Evolutionary conservation across 1,284 basidiomycete species (phyloP), one percentile per base, ranked within the genome.

Genomic region (Mycena sp.): DNA sequence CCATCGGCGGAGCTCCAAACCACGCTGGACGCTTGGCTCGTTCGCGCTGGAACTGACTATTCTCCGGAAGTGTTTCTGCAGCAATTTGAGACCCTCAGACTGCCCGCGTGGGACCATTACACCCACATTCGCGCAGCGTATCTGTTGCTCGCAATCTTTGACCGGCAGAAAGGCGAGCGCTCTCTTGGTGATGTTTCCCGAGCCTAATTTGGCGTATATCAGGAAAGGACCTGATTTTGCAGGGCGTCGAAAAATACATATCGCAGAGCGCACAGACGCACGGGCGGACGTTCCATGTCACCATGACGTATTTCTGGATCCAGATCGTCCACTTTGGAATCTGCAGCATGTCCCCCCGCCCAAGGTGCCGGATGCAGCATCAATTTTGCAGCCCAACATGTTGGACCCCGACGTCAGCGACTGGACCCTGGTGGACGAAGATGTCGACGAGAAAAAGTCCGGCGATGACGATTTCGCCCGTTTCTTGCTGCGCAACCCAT

Each of bases 241-340:
- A 76, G 32, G 78, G 79, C 2, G 70, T 81, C 3, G 70, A 77
- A 53, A 71, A 67, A 17, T 80, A 82, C 58, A 78, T 78, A 51
- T 53, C 67, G 6, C 49, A 74, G 55, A 77, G 74, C 62, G 37
- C 71, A 19, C 74, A 78, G 53, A 77, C 77, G 6, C 73, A 72
- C 6, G 74, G 73, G 17, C 73, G 74, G 25, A 71, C 75, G n/a
- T 81, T 80, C 63, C 76, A 81, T 57, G 53, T 80, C 45, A 79
- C 79, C 16, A 80, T 81, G 80, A 79, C 80, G 0, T 82, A 80
- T 59, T 80, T 81, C 64, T 81, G 80, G 79, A 77, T 81, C 57
- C 79, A 82, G 65, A 74, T 80, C 30, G 77, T 80, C 16, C 80
- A 81, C 58, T 78, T 81, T 54, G 78, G 77, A 0, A 81, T 81